Percentiles rank a stretch among this genome's conserved stretches.
phyloP scores from a whole-genome alignment of 352 stramenopile genomes.

The Globisporangium sylvaticum region DNA sequence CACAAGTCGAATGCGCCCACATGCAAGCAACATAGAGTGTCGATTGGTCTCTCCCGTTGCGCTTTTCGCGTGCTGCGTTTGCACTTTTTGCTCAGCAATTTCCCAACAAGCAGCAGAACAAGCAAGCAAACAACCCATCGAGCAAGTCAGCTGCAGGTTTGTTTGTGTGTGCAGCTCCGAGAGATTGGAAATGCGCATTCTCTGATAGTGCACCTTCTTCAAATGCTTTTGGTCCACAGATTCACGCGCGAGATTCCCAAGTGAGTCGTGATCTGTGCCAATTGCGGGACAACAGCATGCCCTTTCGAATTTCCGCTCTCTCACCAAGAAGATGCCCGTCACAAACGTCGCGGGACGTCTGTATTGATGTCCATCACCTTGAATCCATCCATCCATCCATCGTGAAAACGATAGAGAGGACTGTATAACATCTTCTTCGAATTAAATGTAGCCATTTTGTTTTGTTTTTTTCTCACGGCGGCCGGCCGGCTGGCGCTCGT shows the following conservation, averaged over 20 bases:
- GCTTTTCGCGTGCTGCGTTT: not conserved
- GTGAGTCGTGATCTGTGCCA: not conserved
- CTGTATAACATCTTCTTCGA: too few species aligned
- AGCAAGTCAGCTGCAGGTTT: not conserved
- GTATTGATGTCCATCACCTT: too few species aligned
- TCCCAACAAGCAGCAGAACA: not conserved
- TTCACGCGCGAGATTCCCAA: not conserved
- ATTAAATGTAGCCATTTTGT: too few species aligned
- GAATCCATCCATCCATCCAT: not conserved
- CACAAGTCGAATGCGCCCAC: not conserved
- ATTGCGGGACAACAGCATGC: not conserved
- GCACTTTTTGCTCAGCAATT: not conserved
- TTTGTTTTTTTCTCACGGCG: too few species aligned
- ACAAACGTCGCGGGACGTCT: too few species aligned
- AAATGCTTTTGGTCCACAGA: not conserved
- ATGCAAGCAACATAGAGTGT: not conserved
- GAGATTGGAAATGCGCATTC: not conserved
- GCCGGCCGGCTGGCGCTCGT: too few species aligned
- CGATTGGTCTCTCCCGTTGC: not conserved
- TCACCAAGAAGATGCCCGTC: not conserved
- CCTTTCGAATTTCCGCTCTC: not conserved
- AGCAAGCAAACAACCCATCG: not conserved
- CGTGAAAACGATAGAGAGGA: too few species aligned
- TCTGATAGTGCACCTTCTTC: too few species aligned
- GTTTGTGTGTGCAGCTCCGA: not conserved